phyloP scores from a whole-genome alignment of 768 basidiomycete genomes.

The Pseudohyphozyma bogoriensis region DNA sequence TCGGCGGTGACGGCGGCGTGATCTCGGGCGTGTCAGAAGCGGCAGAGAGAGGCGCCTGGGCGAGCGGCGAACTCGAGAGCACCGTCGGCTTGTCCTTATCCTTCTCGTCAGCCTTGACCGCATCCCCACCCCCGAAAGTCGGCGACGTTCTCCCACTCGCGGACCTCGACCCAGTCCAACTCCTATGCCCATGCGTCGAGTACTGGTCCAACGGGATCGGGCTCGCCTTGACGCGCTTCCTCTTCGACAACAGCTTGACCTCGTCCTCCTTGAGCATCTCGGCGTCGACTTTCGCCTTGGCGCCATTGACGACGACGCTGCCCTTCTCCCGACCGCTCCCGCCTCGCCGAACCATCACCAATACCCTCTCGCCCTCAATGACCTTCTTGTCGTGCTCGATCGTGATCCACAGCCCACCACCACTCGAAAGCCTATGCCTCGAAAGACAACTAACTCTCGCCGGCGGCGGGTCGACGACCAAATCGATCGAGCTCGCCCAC shows the following conservation, averaged over 20 bases:
- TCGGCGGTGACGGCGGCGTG: not conserved
- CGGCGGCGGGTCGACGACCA: conserved; percentile 88
- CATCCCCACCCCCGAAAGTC: too few relatives aligned
- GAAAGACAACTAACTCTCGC: conserved; percentile 69
- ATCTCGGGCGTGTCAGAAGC: not conserved
- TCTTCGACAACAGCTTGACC: conserved; percentile 66
- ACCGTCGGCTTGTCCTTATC: not conserved
- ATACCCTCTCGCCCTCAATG: conserved; percentile 5
- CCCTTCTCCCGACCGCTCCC: conserved; percentile 1
- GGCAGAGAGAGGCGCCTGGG: not conserved
- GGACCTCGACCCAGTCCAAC: not conserved
- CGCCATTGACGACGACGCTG: conserved; percentile 52
- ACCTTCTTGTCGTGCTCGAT: conserved; percentile 72
- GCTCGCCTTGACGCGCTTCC: conserved; percentile 73
- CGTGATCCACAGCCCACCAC: conserved; percentile 90
- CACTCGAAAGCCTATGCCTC: conserved; percentile 77
- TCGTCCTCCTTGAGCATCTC: conserved; percentile 81
- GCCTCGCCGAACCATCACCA: conserved; percentile 9
- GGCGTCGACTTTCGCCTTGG: conserved; percentile 69
- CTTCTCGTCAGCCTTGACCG: too few relatives aligned
- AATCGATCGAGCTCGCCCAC: conserved; percentile 60
- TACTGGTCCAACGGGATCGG: conserved; percentile 86
- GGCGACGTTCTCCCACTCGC: too few relatives aligned
- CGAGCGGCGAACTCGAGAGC: not conserved
- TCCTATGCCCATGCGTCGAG: conserved; percentile 17